Evolutionary conservation across 306 rosid species (phyloP).

Genomic region (Adenanthera pavonina): DNA sequence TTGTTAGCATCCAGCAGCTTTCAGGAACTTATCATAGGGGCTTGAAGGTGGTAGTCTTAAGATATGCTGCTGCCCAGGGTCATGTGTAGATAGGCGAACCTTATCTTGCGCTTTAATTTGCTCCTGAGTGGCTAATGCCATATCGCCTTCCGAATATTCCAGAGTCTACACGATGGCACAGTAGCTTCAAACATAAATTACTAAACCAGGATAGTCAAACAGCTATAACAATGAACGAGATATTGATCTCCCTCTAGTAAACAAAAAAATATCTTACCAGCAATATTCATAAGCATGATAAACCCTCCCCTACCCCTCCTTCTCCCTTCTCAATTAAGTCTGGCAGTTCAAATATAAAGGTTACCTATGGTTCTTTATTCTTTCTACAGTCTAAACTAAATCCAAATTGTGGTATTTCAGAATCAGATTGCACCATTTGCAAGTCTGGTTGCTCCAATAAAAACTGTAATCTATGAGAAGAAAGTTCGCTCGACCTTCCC

Average conservation of each 20-base stretch:
- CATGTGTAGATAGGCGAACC: conserved; percentile 48
- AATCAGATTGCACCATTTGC: not conserved
- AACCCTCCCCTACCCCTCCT: no score
- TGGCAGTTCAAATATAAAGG: not conserved
- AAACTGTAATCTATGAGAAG: not conserved
- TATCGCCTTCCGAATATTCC: conserved; percentile 56
- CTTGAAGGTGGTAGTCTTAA: conserved; percentile 92
- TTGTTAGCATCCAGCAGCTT: conserved; percentile 90
- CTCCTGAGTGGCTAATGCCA: conserved; percentile 49
- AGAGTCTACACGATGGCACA: conserved; percentile 50
- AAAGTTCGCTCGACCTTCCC: not conserved
- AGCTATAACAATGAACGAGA: not conserved
- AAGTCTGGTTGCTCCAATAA: not conserved
- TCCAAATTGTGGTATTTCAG: not conserved
- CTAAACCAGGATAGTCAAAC: not conserved
- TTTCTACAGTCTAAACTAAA: not conserved
- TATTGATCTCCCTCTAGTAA: not conserved
- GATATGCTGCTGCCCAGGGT: conserved; percentile 55
- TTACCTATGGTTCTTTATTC: not conserved
- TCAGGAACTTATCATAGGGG: conserved; percentile 93
- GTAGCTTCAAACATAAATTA: not conserved
- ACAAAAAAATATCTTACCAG: not conserved
- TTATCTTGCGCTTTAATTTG: conserved; percentile 50
- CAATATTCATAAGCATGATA: not conserved
- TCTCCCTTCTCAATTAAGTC: not conserved